Percentiles rank a stretch among this genome's conserved stretches.
phyloP scores from a whole-genome alignment of 768 basidiomycete species.

The Suillus brevipes region DNA sequence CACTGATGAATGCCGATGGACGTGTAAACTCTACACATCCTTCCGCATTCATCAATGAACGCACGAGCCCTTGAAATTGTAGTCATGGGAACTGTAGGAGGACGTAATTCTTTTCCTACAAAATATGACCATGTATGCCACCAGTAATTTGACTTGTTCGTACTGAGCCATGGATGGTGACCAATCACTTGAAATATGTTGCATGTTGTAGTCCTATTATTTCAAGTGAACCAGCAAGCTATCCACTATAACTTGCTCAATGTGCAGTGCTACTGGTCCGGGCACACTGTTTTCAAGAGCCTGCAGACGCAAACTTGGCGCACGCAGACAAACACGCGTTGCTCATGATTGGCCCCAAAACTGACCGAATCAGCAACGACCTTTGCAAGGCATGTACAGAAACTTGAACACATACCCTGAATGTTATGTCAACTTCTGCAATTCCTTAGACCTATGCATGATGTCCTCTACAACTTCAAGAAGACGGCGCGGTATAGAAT shows the following conservation, averaged over 20 bases:
- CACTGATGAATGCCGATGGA: too few species aligned
- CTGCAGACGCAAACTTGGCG: not conserved
- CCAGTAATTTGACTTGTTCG: not conserved
- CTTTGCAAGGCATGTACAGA: conserved; percentile 15
- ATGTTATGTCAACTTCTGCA: conserved; percentile 30
- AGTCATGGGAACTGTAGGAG: not conserved
- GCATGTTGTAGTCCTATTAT: too few species aligned
- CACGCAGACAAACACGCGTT: conserved; percentile 11
- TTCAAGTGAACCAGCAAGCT: too few species aligned
- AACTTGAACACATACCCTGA: conserved; percentile 4
- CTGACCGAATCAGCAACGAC: conserved; percentile 34
- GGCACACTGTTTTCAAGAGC: too few species aligned
- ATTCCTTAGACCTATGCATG: too few species aligned
- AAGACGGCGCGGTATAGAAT: not conserved
- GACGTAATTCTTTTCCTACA: not conserved
- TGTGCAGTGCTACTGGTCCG: too few species aligned
- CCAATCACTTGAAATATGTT: too few species aligned
- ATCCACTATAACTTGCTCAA: too few species aligned
- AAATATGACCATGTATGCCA: not conserved
- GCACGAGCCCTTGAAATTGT: not conserved
- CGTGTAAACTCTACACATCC: too few species aligned
- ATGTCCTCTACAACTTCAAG: conserved; percentile 7
- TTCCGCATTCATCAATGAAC: not conserved
- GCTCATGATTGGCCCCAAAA: conserved; percentile 29
- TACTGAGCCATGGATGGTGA: not conserved